Conservation (phyloP, 768 basidiomycete species). For the Xerocomus potaroensis region DNA sequence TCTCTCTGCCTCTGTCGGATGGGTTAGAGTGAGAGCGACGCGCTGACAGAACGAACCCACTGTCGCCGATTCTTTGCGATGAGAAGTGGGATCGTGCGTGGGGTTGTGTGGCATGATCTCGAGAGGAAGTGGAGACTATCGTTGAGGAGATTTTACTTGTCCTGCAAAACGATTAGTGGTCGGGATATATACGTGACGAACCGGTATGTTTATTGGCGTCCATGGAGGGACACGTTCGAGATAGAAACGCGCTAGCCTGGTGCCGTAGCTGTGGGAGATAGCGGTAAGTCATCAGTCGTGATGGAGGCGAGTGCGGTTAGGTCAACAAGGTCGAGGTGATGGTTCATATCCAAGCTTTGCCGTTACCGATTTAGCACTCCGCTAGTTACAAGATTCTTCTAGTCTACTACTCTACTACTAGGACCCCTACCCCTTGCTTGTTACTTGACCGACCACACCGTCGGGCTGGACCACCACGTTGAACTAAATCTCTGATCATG, state of each 20-base stretch:
- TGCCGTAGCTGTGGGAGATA: conserved; percentile 30
- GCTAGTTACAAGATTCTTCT: conserved; percentile 13
- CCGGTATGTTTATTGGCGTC: conserved; percentile 18
- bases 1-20: conserved; percentile 20
- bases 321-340: conserved; percentile 28
- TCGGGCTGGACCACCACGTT: conserved; percentile 20
- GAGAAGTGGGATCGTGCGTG: conserved; percentile 11
- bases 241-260: conserved; percentile 32
- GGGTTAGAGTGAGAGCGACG: conserved; percentile 11
- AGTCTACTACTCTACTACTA: no score
- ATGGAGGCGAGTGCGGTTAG: conserved; percentile 24
- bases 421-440: no score
- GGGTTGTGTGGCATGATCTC: conserved; percentile 10
- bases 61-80: conserved; percentile 18
- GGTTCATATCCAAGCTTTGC: conserved; percentile 28
- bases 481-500: conserved; percentile 37
- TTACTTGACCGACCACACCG: conserved; percentile 9
- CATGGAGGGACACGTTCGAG: conserved; percentile 25
- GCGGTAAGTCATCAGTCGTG: conserved; percentile 19
- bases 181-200: conserved; percentile 26
- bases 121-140: conserved; percentile 6
- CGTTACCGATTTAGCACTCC: conserved; percentile 33
- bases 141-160: conserved; percentile 14
- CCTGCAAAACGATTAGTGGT: conserved; percentile 10
- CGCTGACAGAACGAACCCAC: conserved; percentile 18